Evolutionary conservation across 352 stramenopile species (phyloP), one percentile per base, ranked within the genome.

Genomic region (Phytopythium ostracodes): DNA sequence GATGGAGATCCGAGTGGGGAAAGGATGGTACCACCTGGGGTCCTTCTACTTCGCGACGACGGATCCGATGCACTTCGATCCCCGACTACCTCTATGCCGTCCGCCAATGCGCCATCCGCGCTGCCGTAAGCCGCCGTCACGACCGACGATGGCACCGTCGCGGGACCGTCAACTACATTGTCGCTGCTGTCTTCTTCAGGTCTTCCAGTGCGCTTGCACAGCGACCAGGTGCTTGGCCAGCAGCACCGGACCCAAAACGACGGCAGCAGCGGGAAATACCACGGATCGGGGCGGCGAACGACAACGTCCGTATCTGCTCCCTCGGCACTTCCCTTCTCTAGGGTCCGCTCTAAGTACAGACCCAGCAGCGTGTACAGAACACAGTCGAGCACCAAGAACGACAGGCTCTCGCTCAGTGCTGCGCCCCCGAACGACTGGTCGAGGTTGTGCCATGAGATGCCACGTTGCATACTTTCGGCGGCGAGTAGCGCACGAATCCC

Each of bases 261-360:
- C 9, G 72, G 74, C 40, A 76, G 73, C 0, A 96, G 46, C 0
- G 84, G 79, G 67, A 98, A 98, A 63, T 97, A 97, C 81, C 87
- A 97, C 22, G 66, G 65, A 69, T 90, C 57, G 62, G 64, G 6
- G 36, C 49, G 63, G 18, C 60, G 56, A 18, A 33, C 24, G 29
- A 33, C 24, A 15, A 55, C 46, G 70, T 24, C 38, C 51, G 90
- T 53, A 87, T 56, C 9, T 76, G 74, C 25, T 84, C 68, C 0
- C 64, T 54, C 40, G 83, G 92, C 94, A 49, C 91, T 97, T 55
- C 96, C 71, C 35, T 80, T 88, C 0, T 89, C 86, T 5, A 97
- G 64, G 2, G 97, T 84, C 46, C 88, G 76, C 56, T 96, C 89
- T 17, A 98, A 70, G 73, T 98, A 98, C 56, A 81, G 70, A 2